Percentiles rank a stretch among this genome's conserved stretches.
Evolutionary conservation across 2,329 filamentous ascomycete genomes (phyloP).

Genomic region (Fonsecaea monophora): DNA sequence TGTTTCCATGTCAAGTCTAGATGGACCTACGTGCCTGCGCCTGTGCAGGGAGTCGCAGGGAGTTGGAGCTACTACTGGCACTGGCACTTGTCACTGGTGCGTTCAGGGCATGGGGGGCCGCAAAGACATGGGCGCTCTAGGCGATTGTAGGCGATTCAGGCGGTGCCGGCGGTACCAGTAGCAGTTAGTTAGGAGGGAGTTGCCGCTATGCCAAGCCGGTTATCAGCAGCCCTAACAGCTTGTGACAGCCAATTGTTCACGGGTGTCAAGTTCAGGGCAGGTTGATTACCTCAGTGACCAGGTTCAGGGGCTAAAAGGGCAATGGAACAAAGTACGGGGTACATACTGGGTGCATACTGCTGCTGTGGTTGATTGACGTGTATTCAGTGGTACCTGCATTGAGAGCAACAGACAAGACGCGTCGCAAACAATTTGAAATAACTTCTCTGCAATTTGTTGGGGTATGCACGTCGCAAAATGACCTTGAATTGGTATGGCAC

Average conservation of each 20-base stretch:
- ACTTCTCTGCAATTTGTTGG: neutral
- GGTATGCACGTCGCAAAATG: neutral
- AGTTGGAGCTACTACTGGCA: neutral
- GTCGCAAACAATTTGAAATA: neutral
- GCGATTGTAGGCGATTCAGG: neutral
- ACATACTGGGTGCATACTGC: neutral
- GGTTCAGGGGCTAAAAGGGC: conserved; percentile 5
- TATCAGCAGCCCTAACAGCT: conserved; percentile 12
- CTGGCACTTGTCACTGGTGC: neutral
- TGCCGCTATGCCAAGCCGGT: conserved; percentile 29
- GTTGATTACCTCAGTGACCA: neutral
- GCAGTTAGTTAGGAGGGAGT: conserved; percentile 1
- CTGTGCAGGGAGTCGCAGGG: neutral
- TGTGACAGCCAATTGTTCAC: conserved; percentile 10
- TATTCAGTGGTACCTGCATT: neutral
- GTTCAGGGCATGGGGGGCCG: neutral
- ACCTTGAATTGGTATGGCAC: neutral
- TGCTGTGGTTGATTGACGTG: neutral
- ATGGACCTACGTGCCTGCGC: conserved; percentile 3
- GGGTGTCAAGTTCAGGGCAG: neutral
- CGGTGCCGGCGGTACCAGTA: neutral
- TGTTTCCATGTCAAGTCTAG: conserved; percentile 18
- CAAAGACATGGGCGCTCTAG: neutral
- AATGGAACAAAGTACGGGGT: neutral
- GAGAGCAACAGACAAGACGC: neutral